These are phyloP conservation scores for Massarina eburnea DNA, from an alignment of 2,329 filamentous ascomycete genomes.

Conservation along the genomic window DNA sequence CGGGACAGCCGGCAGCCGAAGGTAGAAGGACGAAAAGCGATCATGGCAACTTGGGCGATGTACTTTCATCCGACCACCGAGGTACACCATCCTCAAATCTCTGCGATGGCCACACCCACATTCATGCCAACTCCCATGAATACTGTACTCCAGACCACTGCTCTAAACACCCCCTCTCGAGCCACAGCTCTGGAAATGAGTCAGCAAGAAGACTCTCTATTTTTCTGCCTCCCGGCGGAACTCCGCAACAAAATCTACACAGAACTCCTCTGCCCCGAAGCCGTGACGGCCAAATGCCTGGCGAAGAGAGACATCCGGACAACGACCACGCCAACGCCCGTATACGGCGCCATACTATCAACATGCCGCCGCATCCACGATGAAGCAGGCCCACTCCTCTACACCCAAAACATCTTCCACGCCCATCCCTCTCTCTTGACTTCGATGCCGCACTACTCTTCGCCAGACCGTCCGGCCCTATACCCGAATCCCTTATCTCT, in stretches of 20 bases:
- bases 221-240: conserved; percentile 59
- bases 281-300: conserved; percentile 12
- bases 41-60: conserved; percentile 8
- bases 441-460: conserved; percentile 42
- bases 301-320: background rate
- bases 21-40: background rate
- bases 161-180: conserved; percentile 14
- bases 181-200: conserved; percentile 20
- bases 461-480: conserved; percentile 40
- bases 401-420: conserved; percentile 53
- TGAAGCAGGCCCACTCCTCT: conserved; percentile 51
- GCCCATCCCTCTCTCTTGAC: conserved; percentile 52
- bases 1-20: too few relatives aligned
- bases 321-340: conserved; percentile 5
- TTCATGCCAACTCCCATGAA: background rate
- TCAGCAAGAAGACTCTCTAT: conserved; percentile 17
- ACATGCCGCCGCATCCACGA: conserved; percentile 45
- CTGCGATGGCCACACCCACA: background rate
- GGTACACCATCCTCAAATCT: background rate
- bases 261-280: conserved; percentile 37
- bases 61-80: conserved; percentile 6
- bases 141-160: background rate
- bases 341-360: conserved; percentile 46
- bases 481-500: conserved; percentile 29
- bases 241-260: conserved; percentile 61